Evolutionary conservation across 2,329 filamentous ascomycete genomes (phyloP), one percentile per base, ranked within the genome.

Genomic region (Phoma sp.): DNA sequence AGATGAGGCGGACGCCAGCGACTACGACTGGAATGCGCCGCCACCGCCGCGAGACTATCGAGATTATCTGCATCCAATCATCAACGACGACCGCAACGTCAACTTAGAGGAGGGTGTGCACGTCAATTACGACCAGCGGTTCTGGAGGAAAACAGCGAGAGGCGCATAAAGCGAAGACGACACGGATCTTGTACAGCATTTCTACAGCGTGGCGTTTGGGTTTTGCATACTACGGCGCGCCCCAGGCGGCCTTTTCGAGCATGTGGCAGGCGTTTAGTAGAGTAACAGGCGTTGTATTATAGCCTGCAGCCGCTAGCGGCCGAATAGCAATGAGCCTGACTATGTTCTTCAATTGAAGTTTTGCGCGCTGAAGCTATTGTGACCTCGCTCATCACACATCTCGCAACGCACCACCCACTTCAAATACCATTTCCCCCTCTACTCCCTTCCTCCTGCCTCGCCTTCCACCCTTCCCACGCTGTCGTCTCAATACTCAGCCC

Each of bases 401-500:
- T 18, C 18, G 18, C 18, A 18, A 18, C 27, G 9, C 6, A 29
- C 4, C 27, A 29, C 27, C 27, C 27, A 4, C 9, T 29, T 29
- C 27, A 29, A 29, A 33, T 11, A 7, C 32, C 32, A 33, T 9
- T 13, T 11, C 13, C 32, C 7, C 32, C 9, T 5, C 10, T 13
- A 11, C 32, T 33, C 32, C 37, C 36, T 42, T 18, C 60, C 59
- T 59, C 65, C 67, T 64, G 69, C 50, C 46, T 53, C 36, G 68
- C 71, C 62, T 75, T 74, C 62, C 76, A 69, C 23, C 69, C 77
- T 66, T 87, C 85, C 83, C 83, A 86, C 43, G 79, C 77, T 32
- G 85, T 88, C 30, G 85, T 87, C 70, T 88, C 85, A 11, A 87
- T 82, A 41, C 79, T 83, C 62, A 86, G 68, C 18, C 83, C 83